Evolutionary conservation across 2,329 filamentous ascomycete genomes (phyloP).

Genomic region (Sclerotinia glacialis): DNA sequence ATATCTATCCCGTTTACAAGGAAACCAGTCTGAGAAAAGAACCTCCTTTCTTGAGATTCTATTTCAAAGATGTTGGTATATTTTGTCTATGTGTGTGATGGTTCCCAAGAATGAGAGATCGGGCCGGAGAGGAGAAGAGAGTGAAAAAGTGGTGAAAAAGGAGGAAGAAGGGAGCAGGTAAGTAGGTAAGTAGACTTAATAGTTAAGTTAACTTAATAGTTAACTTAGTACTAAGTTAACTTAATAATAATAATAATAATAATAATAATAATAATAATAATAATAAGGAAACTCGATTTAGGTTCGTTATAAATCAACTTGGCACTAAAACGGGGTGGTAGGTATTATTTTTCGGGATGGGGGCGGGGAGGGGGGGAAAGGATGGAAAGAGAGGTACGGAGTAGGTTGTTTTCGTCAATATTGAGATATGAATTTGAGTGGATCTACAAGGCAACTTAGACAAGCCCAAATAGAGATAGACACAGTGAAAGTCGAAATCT

Average conservation of each 20-base stretch:
- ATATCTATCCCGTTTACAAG: neutral
- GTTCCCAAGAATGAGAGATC: constrained; percentile 20
- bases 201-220: no score
- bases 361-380: neutral
- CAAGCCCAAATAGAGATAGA: neutral
- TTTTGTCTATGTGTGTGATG: neutral
- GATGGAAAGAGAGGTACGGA: neutral
- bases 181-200: neutral
- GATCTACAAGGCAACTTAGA: constrained; percentile 6
- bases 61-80: constrained; percentile 5
- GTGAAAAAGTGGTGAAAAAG: neutral
- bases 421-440: neutral
- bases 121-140: neutral
- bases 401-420: constrained; percentile 14
- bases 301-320: constrained; percentile 1
- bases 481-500: neutral
- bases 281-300: constrained; percentile 3
- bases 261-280: no score
- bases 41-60: neutral
- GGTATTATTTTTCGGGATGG: neutral
- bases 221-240: no score
- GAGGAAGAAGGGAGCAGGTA: neutral
- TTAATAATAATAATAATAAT: no score
- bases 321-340: constrained; percentile 5
- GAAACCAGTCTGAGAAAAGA: neutral